phyloP scores from a whole-genome alignment of 2,329 filamentous ascomycete species.

The Dendrostoma leiphaemia region DNA sequence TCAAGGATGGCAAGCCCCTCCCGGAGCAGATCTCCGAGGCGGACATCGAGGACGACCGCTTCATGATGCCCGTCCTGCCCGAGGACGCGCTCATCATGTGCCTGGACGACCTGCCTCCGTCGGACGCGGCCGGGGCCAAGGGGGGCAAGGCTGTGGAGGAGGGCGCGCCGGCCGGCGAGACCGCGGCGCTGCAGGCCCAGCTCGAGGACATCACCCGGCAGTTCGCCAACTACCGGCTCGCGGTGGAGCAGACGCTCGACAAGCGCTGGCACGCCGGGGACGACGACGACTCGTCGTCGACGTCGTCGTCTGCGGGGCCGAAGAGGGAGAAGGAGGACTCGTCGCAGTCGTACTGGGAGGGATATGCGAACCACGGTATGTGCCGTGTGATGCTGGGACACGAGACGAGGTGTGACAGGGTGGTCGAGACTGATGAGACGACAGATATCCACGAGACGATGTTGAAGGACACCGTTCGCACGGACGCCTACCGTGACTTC shows the following conservation, averaged over 20 bases:
- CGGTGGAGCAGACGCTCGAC: conserved; percentile 66
- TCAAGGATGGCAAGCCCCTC: conserved; percentile 42
- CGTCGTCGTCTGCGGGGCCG: conserved; percentile 3
- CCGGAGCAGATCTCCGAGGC: conserved; percentile 58
- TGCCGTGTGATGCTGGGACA: too few relatives aligned
- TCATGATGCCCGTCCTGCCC: conserved; percentile 78
- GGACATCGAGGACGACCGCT: conserved; percentile 69
- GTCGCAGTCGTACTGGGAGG: conserved; percentile 57
- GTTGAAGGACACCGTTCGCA: conserved; percentile 86
- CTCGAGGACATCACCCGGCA: conserved; percentile 57
- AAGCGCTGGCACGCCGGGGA: conserved; percentile 61
- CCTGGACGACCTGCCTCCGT: conserved; percentile 69
- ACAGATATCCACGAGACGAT: conserved; percentile 93
- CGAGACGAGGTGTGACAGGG: background rate
- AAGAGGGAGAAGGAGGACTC: conserved; percentile 32
- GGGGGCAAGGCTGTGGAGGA: conserved; percentile 24
- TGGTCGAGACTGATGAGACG: background rate
- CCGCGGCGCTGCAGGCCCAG: conserved; percentile 58
- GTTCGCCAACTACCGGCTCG: conserved; percentile 63
- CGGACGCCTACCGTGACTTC: conserved; percentile 90
- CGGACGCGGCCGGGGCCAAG: conserved; percentile 25
- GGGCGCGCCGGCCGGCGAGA: conserved; percentile 37
- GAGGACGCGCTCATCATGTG: conserved; percentile 88
- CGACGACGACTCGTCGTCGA: conserved; percentile 28
- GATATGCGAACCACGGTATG: conserved; percentile 60